Percentiles rank a stretch among this genome's conserved stretches.
phyloP scores from a whole-genome alignment of 139 green algal species.

The Picochlorum sp. region DNA sequence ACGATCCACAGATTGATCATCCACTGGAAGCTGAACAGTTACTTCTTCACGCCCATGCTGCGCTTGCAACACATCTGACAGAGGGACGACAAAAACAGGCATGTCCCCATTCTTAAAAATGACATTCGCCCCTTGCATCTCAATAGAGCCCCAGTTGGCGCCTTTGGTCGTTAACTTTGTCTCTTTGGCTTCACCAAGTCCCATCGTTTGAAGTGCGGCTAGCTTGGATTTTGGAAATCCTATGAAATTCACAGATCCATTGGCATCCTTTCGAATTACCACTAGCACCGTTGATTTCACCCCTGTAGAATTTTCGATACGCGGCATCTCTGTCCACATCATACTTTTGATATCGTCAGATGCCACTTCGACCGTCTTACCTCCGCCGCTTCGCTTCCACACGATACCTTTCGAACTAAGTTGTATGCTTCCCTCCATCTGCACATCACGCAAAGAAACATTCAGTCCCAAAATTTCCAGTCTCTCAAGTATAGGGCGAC shows the following conservation, averaged over 20 bases:
- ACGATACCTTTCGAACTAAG: conserved; percentile 12
- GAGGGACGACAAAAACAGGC: conserved; percentile 73
- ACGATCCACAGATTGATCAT: conserved; percentile 60
- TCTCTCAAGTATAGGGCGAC: no score
- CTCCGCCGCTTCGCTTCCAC: conserved; percentile 28
- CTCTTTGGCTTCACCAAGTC: background rate
- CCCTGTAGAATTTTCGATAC: background rate
- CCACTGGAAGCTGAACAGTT: conserved; percentile 81
- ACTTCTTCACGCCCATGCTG: conserved; percentile 77
- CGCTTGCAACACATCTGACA: conserved; percentile 66
- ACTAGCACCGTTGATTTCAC: conserved; percentile 44
- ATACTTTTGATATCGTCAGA: conserved; percentile 52
- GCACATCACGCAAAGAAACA: background rate
- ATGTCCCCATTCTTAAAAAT: conserved; percentile 59
- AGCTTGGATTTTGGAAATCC: conserved; percentile 62
- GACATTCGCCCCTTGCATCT: conserved; percentile 48
- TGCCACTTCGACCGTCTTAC: conserved; percentile 24
- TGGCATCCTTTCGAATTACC: conserved; percentile 36
- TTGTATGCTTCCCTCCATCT: conserved; percentile 28
- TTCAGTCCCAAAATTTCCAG: background rate
- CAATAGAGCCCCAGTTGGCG: conserved; percentile 28
- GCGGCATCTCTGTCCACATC: conserved; percentile 44
- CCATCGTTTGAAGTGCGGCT: background rate
- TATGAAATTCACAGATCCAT: conserved; percentile 46
- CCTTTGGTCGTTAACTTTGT: background rate